phyloP scores from a whole-genome alignment of 2,329 filamentous ascomycete species.

The Ceratocystis smalleyi region DNA sequence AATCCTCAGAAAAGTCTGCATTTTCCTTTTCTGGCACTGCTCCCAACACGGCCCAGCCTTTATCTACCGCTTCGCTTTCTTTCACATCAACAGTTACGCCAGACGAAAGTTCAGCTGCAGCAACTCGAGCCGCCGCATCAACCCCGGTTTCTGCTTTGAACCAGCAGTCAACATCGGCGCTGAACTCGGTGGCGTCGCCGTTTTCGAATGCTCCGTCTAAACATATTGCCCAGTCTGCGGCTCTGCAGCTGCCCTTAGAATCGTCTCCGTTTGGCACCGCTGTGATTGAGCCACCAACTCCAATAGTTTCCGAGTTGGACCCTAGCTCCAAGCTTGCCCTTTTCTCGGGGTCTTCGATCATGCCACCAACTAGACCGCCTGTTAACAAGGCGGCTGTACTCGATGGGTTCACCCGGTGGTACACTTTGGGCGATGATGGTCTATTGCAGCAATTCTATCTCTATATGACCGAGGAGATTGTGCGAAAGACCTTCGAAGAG shows the following conservation, averaged over 20 bases:
- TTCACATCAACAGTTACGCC: background rate
- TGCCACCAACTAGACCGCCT: background rate
- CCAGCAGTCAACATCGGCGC: background rate
- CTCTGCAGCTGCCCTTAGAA: background rate
- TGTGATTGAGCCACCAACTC: background rate
- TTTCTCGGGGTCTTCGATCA: constrained; percentile 10
- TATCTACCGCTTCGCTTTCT: background rate
- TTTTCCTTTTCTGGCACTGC: background rate
- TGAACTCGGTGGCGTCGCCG: background rate
- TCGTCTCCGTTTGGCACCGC: background rate
- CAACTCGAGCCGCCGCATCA: background rate
- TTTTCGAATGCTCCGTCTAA: background rate
- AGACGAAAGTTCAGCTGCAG: background rate
- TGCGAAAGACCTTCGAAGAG: constrained; percentile 29
- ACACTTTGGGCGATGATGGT: constrained; percentile 37
- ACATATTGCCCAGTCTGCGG: background rate
- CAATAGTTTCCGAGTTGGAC: background rate
- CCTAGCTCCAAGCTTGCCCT: constrained; percentile 10
- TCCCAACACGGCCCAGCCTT: background rate
- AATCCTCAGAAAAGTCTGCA: background rate
- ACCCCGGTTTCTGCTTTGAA: background rate
- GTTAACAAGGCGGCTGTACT: constrained; percentile 22
- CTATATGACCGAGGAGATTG: constrained; percentile 31
- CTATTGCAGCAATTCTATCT: constrained; percentile 36
- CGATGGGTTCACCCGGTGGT: constrained; percentile 38